Conservation (phyloP, 2,329 filamentous ascomycete species). For the Daldinia sp. region DNA sequence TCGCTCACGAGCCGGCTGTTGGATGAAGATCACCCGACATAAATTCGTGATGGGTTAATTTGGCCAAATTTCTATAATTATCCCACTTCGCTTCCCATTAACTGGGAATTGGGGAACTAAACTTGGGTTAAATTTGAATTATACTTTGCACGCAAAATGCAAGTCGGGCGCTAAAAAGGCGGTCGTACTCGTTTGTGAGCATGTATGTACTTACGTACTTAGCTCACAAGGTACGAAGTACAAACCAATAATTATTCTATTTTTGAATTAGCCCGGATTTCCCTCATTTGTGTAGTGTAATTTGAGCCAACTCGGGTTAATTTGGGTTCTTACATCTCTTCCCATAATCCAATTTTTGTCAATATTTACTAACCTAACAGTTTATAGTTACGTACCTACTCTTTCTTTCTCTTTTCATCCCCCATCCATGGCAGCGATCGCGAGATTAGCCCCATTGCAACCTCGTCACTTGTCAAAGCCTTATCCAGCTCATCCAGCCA, state of each 20-base stretch:
- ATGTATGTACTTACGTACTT: slow-evolving; percentile 24
- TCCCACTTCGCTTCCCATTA: slow-evolving; percentile 27
- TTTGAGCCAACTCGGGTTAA: slow-evolving; percentile 32
- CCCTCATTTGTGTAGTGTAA: neutral
- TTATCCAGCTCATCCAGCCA: slow-evolving; percentile 17
- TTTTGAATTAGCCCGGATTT: slow-evolving; percentile 45
- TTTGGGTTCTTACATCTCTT: slow-evolving; percentile 30
- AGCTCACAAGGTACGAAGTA: slow-evolving; percentile 3
- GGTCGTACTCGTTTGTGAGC: slow-evolving; percentile 36
- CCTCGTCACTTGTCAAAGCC: slow-evolving; percentile 24
- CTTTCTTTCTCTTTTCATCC: neutral
- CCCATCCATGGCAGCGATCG: slow-evolving; percentile 32
- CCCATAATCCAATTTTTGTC: neutral
- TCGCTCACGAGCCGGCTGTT: slow-evolving; percentile 30
- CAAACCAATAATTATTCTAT: slow-evolving; percentile 41
- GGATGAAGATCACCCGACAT: slow-evolving; percentile 30
- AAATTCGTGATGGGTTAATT: slow-evolving; percentile 37
- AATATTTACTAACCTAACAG: neutral
- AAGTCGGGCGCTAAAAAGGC: slow-evolving; percentile 40
- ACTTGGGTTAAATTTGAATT: slow-evolving; percentile 38
- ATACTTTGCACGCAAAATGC: slow-evolving; percentile 31
- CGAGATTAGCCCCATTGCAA: slow-evolving; percentile 32
- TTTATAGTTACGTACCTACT: neutral
- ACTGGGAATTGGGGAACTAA: slow-evolving; percentile 31
- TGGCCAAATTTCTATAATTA: slow-evolving; percentile 38